phyloP scores from a whole-genome alignment of 257 asterid species.

The Lithospermum erythrorhizon region DNA sequence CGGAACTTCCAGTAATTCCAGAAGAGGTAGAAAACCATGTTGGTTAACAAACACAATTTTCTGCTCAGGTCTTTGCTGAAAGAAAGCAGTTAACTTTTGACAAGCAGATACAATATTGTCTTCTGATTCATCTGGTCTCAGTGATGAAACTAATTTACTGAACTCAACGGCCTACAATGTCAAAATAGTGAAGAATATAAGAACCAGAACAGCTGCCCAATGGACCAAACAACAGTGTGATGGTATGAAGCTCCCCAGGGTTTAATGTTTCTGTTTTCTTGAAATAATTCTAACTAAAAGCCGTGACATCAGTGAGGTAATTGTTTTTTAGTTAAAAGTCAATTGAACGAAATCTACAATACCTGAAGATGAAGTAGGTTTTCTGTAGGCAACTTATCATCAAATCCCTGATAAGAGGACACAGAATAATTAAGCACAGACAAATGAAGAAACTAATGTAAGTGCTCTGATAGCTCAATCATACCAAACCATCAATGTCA shows the following conservation, averaged over 20 bases:
- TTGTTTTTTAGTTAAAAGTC: neutral
- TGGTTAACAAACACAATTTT: conserved; percentile 80
- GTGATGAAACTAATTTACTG: conserved; percentile 71
- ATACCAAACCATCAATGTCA: conserved; percentile 77
- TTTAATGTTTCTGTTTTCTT: neutral
- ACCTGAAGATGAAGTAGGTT: conserved; percentile 95
- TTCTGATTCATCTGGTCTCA: conserved; percentile 92
- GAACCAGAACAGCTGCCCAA: conserved; percentile 3
- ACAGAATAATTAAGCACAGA: conserved; percentile 11
- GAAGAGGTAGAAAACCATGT: conserved; percentile 89
- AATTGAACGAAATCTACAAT: conserved; percentile 9
- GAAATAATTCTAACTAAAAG: neutral
- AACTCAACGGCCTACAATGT: conserved; percentile 78
- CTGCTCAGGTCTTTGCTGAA: conserved; percentile 88
- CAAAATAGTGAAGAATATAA: conserved; percentile 1
- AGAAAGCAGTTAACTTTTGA: conserved; percentile 78
- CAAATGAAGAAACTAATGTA: conserved; percentile 12
- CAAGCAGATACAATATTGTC: conserved; percentile 80
- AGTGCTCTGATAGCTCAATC: conserved; percentile 12
- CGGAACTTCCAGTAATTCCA: conserved; percentile 93
- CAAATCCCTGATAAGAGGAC: conserved; percentile 60
- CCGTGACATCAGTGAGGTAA: conserved; percentile 1
- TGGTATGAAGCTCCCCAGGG: neutral
- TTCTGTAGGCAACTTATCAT: conserved; percentile 82
- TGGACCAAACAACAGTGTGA: neutral